phyloP scores from a whole-genome alignment of 2,329 filamentous ascomycete species.

The Chrysosporium queenslandicum region DNA sequence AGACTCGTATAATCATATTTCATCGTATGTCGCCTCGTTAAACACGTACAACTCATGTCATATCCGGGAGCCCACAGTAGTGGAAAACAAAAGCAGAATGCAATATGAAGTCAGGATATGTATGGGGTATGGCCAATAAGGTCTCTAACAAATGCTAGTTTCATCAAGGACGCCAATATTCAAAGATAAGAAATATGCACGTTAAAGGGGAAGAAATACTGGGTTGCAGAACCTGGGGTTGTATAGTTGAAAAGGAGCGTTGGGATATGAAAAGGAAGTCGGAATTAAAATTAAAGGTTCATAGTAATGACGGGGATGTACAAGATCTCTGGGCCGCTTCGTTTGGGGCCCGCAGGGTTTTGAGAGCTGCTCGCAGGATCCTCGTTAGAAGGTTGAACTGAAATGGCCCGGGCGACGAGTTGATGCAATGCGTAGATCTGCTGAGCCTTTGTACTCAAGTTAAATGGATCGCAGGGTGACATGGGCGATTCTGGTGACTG shows the following conservation, averaged over 20 bases:
- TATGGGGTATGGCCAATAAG: neutral
- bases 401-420: conserved; percentile 15
- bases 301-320: conserved; percentile 17
- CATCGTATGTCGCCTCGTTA: neutral
- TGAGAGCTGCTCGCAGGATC: conserved; percentile 1
- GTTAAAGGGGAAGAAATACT: neutral
- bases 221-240: neutral
- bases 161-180: neutral
- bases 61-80: neutral
- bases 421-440: conserved; percentile 17
- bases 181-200: neutral
- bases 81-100: neutral
- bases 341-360: neutral
- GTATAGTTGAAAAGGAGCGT: neutral
- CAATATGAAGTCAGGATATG: neutral
- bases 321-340: conserved; percentile 5
- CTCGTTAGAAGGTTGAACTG: neutral
- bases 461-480: conserved; percentile 1
- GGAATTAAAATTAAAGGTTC: conserved; percentile 9
- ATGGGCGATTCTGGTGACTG: neutral
- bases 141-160: neutral
- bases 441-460: conserved; percentile 9
- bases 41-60: neutral
- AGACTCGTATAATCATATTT: neutral
- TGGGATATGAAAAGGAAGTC: neutral